Evolutionary conservation across 352 stramenopile species (phyloP).

Genomic region (Globisporangium middletonii): DNA sequence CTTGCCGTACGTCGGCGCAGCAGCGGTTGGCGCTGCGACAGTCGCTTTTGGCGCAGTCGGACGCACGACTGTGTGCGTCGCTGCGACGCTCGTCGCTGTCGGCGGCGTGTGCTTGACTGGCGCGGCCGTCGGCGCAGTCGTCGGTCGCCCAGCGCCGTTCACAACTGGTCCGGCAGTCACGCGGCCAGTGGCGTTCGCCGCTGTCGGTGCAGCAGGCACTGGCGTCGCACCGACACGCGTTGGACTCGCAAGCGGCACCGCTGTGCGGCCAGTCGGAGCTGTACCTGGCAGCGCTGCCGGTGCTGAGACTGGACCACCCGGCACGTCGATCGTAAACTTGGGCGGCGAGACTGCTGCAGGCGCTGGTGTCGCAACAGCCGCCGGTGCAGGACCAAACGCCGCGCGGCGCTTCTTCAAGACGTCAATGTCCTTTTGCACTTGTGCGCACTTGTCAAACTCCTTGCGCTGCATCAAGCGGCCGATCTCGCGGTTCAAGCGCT

Average conservation of each 20-base stretch:
- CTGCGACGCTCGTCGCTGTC: neutral
- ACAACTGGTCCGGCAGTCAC: constrained; percentile 6
- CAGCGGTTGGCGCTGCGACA: constrained; percentile 4
- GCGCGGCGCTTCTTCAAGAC: constrained; percentile 63
- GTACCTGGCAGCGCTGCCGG: constrained; percentile 42
- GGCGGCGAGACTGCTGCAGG: constrained; percentile 1
- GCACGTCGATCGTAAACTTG: constrained; percentile 9
- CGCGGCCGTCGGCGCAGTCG: constrained; percentile 1
- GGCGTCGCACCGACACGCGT: neutral
- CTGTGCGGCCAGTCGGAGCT: constrained; percentile 8
- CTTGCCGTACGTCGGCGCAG: constrained; percentile 1
- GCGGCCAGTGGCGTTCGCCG: neutral
- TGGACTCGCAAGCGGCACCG: constrained; percentile 8
- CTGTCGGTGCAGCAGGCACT: neutral
- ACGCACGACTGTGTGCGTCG: neutral
- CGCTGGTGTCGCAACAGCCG: constrained; percentile 1
- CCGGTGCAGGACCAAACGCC: constrained; percentile 39
- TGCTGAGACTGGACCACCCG: constrained; percentile 33
- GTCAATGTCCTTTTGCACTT: constrained; percentile 84
- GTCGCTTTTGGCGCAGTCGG: constrained; percentile 10
- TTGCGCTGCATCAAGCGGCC: constrained; percentile 70
- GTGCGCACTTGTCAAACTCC: constrained; percentile 80
- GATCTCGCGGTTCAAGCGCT: constrained; percentile 61
- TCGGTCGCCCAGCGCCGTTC: constrained; percentile 4
- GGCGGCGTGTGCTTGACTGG: neutral